These are phyloP conservation scores for Triticum turgidum DNA, from an alignment of 176 grass and related monocot genomes.

Conservation along the genomic window DNA sequence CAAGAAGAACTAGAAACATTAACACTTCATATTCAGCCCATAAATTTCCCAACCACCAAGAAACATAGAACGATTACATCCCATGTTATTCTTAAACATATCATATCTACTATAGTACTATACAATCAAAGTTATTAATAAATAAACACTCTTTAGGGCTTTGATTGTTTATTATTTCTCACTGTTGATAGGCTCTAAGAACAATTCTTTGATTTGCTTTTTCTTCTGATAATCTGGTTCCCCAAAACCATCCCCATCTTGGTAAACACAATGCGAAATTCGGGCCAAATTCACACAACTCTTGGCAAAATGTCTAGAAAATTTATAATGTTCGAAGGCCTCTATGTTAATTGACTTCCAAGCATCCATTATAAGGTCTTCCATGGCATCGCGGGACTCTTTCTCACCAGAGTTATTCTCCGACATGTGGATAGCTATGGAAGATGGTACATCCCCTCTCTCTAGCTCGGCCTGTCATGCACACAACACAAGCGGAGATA, in stretches of 20 bases:
- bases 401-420: conserved; percentile 25
- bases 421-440: conserved; percentile 33
- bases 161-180: background rate
- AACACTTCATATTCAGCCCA: background rate
- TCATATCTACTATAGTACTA: no score
- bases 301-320: conserved; percentile 2
- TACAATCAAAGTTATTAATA: no score
- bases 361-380: background rate
- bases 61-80: background rate
- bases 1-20: no score
- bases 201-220: conserved; percentile 29
- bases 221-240: conserved; percentile 16
- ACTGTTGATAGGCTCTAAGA: conserved; percentile 24
- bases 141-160: background rate
- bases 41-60: background rate
- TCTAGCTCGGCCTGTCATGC: conserved; percentile 34
- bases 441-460: conserved; percentile 51
- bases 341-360: conserved; percentile 52
- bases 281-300: conserved; percentile 40
- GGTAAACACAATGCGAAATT: conserved; percentile 53
- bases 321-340: background rate
- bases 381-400: conserved; percentile 27
- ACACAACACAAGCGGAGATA: background rate
- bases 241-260: conserved; percentile 41
- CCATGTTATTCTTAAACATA: no score